Base-by-base conservation (phyloP, 1,284 basidiomycete genomes). In the Tranzscheliella williamsii region DNA sequence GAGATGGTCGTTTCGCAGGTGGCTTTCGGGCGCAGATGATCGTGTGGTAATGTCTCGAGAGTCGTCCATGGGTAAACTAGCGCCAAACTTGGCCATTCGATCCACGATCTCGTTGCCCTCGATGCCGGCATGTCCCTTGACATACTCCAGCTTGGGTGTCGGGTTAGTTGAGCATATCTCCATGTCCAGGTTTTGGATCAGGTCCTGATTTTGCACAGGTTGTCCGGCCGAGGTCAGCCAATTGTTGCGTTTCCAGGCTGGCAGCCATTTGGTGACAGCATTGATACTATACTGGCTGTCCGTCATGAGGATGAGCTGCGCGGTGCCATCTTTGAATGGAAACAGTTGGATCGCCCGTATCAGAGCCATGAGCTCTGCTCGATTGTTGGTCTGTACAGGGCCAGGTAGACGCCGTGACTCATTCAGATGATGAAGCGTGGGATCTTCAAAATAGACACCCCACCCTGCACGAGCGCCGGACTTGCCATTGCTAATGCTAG, bases 351-450 rank as follows among this genome's bases (percentile, higher is more conserved):
- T 80, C 16, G 86, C 82, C 11, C 87, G 85, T 15, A 86, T 79
- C 56, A 91, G 87, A 3, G 88, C 89, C 60, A 89, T 85, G 22
- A 93, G 81, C 75, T 93, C 90, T 3, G 89, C 90, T 12, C 89
- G 82, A 58, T 93, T 92, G 73, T 93, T 93, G 0, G 90, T 92
- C 73, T 92, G 90, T 35, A 53, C 23, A 9, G 79, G 80, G 2
- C 90, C 91, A 2, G 88, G 87, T 63, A 89, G 87, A 17, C 90
- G 81, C 65, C 89, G 87, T 1, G 85, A 82, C 3, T 90, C 75
- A 69, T 90, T 90, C 39, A 89, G 89, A 45, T 22, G 34, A 15
- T 33, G 38, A 24, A 40, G 48, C 11, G 40, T 24, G 4, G 54
- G 24, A 20, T 64, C 49, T 24, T 49, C 57, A 38, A 66, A 76